These are phyloP conservation scores for Malassezia sympodialis DNA, from an alignment of 1,284 basidiomycete species.

Conservation along the genomic window DNA sequence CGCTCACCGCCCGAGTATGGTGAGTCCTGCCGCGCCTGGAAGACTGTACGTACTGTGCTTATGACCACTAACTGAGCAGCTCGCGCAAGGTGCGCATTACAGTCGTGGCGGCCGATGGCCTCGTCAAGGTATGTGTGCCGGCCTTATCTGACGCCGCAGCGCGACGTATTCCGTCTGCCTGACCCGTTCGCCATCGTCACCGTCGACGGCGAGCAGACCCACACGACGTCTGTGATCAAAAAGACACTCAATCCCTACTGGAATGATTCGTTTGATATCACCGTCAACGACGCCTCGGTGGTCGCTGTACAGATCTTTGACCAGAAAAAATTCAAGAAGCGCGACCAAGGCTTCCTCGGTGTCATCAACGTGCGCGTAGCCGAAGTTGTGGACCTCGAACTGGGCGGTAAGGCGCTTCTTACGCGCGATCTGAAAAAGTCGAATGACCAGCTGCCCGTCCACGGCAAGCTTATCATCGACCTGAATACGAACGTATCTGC, in stretches of 20 bases:
- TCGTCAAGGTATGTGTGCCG: constrained; percentile 26
- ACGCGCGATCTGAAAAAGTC: constrained; percentile 47
- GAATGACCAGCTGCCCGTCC: constrained; percentile 47
- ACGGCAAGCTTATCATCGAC: constrained; percentile 48
- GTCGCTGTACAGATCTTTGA: constrained; percentile 92
- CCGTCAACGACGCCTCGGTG: constrained; percentile 78
- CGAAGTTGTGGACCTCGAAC: constrained; percentile 76
- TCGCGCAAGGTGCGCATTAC: constrained; percentile 43
- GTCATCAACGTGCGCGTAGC: constrained; percentile 83
- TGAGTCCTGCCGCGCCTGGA: constrained; percentile 34
- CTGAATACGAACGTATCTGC: constrained; percentile 46
- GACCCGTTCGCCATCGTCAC: constrained; percentile 91
- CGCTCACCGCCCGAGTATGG: constrained; percentile 21
- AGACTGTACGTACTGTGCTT: constrained; percentile 18
- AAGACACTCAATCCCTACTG: constrained; percentile 48
- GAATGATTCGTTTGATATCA: constrained; percentile 49
- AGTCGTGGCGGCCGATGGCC: constrained; percentile 45
- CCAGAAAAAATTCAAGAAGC: constrained; percentile 90
- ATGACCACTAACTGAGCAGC: not conserved
- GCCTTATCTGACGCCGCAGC: constrained; percentile 8
- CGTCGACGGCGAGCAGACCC: constrained; percentile 85
- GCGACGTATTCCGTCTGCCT: constrained; percentile 59
- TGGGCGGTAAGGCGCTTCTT: constrained; percentile 69
- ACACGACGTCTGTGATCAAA: constrained; percentile 60
- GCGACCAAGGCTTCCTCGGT: constrained; percentile 86